Conservation (phyloP, 768 basidiomycete genomes). For the Lyophyllum semitale region DNA sequence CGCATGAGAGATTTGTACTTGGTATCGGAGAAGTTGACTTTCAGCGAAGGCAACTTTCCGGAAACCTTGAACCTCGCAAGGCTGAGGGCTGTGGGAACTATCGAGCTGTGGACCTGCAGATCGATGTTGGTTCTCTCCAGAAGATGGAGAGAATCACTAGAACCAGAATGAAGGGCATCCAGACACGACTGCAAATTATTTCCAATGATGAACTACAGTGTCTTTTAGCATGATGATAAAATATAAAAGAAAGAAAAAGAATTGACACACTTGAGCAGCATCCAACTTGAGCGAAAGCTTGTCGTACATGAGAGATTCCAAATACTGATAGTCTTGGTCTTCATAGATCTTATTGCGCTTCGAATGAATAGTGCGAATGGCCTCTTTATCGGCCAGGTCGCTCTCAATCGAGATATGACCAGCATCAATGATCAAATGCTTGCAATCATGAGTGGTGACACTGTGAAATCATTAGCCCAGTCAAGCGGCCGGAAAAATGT, state of each 20-base stretch:
- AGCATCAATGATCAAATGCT: slow-evolving; percentile 90
- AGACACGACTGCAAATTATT: slow-evolving; percentile 80
- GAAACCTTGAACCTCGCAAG: slow-evolving; percentile 89
- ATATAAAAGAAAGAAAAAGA: not conserved
- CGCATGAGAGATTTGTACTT: slow-evolving; percentile 94
- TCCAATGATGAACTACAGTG: slow-evolving; percentile 86
- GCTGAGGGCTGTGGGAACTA: slow-evolving; percentile 79
- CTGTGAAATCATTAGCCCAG: slow-evolving; percentile 37
- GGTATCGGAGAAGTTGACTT: slow-evolving; percentile 86
- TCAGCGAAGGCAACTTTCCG: slow-evolving; percentile 83
- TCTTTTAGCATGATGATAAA: slow-evolving; percentile 26
- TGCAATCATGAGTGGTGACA: slow-evolving; percentile 74
- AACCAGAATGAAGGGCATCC: slow-evolving; percentile 66
- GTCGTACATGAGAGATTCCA: slow-evolving; percentile 97
- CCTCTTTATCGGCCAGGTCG: slow-evolving; percentile 82
- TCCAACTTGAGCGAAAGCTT: slow-evolving; percentile 79
- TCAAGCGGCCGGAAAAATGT: not conserved
- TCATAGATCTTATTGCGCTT: slow-evolving; percentile 85
- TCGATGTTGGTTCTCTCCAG: slow-evolving; percentile 91
- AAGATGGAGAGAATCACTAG: slow-evolving; percentile 71
- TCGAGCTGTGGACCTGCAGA: slow-evolving; percentile 89
- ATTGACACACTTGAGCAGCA: slow-evolving; percentile 81
- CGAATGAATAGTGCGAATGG: slow-evolving; percentile 72
- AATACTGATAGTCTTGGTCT: slow-evolving; percentile 81
- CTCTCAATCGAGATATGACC: slow-evolving; percentile 96